Evolutionary conservation across 345 rosid species (phyloP).

Genomic region (Euphorbia lathyris): DNA sequence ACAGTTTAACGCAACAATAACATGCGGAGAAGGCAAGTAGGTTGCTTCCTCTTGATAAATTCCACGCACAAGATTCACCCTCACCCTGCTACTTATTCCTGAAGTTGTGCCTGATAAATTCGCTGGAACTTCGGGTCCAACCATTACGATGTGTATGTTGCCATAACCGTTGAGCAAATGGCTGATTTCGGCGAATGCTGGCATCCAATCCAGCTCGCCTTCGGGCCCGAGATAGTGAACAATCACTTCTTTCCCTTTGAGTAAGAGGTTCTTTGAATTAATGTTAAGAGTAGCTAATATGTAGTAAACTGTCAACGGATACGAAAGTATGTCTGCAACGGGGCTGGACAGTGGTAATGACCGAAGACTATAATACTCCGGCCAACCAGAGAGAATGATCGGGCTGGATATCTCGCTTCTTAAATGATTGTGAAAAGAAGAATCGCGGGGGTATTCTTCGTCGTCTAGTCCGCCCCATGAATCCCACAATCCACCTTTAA

Average conservation of each 20-base stretch:
- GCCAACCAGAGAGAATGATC: slow-evolving; percentile 49
- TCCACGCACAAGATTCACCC: slow-evolving; percentile 45
- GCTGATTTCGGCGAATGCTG: slow-evolving; percentile 42
- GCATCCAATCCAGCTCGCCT: slow-evolving; percentile 47
- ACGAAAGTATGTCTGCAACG: slow-evolving; percentile 47
- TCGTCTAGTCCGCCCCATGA: slow-evolving; percentile 53
- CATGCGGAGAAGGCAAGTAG: slow-evolving; percentile 47
- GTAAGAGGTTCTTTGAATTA: slow-evolving; percentile 45
- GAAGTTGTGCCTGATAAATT: slow-evolving; percentile 42
- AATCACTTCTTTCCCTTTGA: slow-evolving; percentile 43
- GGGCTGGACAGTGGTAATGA: slow-evolving; percentile 51
- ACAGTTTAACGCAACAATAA: slow-evolving; percentile 48
- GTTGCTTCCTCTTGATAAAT: slow-evolving; percentile 53
- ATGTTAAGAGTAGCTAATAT: slow-evolving; percentile 45
- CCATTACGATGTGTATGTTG: slow-evolving; percentile 43
- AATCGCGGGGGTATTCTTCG: slow-evolving; percentile 45
- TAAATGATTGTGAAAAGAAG: slow-evolving; percentile 34
- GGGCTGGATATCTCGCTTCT: slow-evolving; percentile 31
- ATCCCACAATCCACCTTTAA: slow-evolving; percentile 46
- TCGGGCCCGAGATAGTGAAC: slow-evolving; percentile 45
- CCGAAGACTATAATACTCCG: slow-evolving; percentile 50
- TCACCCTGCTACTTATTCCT: slow-evolving; percentile 41
- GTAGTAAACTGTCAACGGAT: slow-evolving; percentile 50
- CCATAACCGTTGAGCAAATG: slow-evolving; percentile 41
- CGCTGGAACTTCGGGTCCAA: slow-evolving; percentile 45